phyloP scores from a whole-genome alignment of 805 yeast genomes.

The Candida ulmi region DNA sequence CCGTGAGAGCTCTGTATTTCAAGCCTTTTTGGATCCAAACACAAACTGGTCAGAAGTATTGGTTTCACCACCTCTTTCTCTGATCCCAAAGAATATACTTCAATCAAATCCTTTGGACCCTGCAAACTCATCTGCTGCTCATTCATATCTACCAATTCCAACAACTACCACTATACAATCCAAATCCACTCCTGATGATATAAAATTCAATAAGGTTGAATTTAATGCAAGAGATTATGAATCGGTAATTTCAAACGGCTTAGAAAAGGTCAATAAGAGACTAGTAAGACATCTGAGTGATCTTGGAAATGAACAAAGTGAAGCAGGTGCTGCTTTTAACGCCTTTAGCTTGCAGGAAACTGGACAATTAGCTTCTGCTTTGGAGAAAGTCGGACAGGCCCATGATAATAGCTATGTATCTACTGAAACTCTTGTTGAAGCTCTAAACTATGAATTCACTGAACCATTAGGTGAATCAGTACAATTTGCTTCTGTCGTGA shows the following conservation, averaged over 20 bases:
- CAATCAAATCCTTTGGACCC: conserved; percentile 61
- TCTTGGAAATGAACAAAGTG: conserved; percentile 58
- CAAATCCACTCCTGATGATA: conserved; percentile 29
- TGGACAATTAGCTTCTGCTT: conserved; percentile 38
- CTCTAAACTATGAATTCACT: conserved; percentile 52
- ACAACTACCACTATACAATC: conserved; percentile 26
- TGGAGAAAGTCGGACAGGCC: conserved; percentile 81
- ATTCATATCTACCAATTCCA: conserved; percentile 59
- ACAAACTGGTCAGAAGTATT: conserved; percentile 84
- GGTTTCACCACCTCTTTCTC: conserved; percentile 45
- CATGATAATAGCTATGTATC: conserved; percentile 67
- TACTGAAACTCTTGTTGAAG: conserved; percentile 40
- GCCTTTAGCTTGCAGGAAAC: conserved; percentile 48
- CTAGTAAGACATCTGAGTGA: conserved; percentile 46
- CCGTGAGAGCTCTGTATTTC: conserved; percentile 57
- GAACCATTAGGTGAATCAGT: conserved; percentile 72
- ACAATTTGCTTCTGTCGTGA: conserved; percentile 53
- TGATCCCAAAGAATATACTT: conserved; percentile 47
- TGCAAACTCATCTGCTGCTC: conserved; percentile 48
- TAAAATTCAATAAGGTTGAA: conserved; percentile 36
- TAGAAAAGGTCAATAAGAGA: conserved; percentile 54
- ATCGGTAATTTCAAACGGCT: conserved; percentile 35
- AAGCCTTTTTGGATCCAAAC: conserved; percentile 82
- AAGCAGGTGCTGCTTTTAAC: conserved; percentile 63
- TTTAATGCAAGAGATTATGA: conserved; percentile 40